A percentile compares a stretch with the other conserved stretches of the same genome.
These are phyloP conservation scores for Spinellus fusiger DNA, from an alignment of 192 early-diverging fungal species.

Conservation along the genomic window DNA sequence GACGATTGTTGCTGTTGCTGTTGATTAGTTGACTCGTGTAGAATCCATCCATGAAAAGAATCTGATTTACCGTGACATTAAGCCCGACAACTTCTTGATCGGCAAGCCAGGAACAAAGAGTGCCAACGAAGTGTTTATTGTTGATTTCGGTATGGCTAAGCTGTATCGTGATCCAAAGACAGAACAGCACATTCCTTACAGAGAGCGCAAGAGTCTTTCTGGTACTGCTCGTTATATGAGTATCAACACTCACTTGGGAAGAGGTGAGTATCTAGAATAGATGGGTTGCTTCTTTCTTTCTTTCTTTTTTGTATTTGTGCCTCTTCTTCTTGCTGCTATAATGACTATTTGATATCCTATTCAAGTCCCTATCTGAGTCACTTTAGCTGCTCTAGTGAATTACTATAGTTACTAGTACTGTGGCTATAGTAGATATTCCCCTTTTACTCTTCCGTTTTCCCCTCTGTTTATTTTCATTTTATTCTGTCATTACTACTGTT, in stretches of 20 bases:
- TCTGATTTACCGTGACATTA: constrained; percentile 96
- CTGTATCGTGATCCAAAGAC: constrained; percentile 71
- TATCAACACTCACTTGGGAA: constrained; percentile 79
- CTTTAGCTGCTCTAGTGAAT: background rate
- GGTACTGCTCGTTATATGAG: constrained; percentile 84
- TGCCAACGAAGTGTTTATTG: constrained; percentile 55
- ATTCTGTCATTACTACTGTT: no score
- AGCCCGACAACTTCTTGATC: constrained; percentile 97
- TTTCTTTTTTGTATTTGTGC: background rate
- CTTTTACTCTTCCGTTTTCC: background rate
- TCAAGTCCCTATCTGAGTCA: background rate
- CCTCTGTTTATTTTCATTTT: background rate
- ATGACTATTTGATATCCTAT: background rate
- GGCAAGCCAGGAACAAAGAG: constrained; percentile 60
- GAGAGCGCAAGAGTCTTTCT: constrained; percentile 45
- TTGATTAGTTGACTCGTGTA: constrained; percentile 42
- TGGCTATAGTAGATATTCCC: background rate
- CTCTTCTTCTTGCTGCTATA: no score
- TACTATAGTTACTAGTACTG: background rate
- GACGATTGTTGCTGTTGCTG: background rate
- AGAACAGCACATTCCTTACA: constrained; percentile 65
- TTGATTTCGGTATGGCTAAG: constrained; percentile 79
- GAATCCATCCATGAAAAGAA: constrained; percentile 91
- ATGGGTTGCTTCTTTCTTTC: background rate
- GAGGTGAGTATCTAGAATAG: constrained; percentile 42